Percentiles rank a stretch among this genome's conserved stretches.
Conservation (phyloP, 2,329 filamentous ascomycete species). For the Fusarium beomiforme region DNA sequence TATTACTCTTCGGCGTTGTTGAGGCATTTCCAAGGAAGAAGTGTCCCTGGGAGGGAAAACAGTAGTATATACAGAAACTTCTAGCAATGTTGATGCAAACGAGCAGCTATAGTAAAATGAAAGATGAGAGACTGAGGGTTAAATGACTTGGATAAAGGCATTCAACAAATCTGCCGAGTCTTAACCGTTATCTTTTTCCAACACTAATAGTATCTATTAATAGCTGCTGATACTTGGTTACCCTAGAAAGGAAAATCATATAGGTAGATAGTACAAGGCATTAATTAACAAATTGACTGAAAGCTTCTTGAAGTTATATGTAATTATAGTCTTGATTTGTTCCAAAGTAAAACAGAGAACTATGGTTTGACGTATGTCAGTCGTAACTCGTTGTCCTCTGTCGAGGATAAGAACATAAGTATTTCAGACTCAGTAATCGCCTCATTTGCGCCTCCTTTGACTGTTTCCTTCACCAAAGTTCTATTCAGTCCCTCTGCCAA, state of each 20-base stretch:
- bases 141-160: no score
- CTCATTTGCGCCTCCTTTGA: neutral
- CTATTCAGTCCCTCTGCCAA: neutral
- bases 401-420: neutral
- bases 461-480: neutral
- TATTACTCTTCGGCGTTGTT: neutral
- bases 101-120: no score
- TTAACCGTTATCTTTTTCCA: neutral
- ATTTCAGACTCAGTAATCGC: neutral
- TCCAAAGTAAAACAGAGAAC: neutral
- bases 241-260: no score
- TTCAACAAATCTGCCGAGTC: neutral
- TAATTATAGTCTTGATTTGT: no score
- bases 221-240: no score
- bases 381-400: neutral
- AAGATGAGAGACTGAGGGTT: no score
- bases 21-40: neutral
- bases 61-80: rapidly evolving
- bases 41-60: rapidly evolving
- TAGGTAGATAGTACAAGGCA: no score
- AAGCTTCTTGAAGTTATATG: no score
- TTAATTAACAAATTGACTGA: no score
- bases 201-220: no score
- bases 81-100: rapidly evolving
- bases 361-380: neutral